A percentile compares a stretch with the other conserved stretches of the same genome.
Evolutionary conservation across 257 asterid genomes (phyloP).

Genomic region (Rauvolfia tetraphylla): DNA sequence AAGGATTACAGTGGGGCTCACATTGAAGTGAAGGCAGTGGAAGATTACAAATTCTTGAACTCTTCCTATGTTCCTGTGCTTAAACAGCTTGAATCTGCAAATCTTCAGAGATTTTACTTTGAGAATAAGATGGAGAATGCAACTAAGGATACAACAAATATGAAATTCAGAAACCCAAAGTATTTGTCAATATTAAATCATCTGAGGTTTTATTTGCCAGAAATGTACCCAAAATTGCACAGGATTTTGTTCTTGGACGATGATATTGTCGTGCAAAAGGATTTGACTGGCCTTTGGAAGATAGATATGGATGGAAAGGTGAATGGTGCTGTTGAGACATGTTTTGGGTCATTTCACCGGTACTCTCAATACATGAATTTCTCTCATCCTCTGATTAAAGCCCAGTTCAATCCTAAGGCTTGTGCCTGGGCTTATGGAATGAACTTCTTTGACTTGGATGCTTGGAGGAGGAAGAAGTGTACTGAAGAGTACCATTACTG

Average conservation of each 20-base stretch:
- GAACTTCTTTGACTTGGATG: conserved; percentile 44
- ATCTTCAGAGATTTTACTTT: conserved; percentile 38
- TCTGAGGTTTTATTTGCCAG: conserved; percentile 44
- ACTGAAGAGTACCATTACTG: conserved; percentile 48
- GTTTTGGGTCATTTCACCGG: conserved; percentile 40
- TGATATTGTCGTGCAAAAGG: conserved; percentile 41
- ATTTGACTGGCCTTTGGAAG: conserved; percentile 42
- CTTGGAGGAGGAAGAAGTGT: conserved; percentile 47
- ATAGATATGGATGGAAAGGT: conserved; percentile 48
- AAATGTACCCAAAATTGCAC: conserved; percentile 43
- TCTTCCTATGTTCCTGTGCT: conserved; percentile 45
- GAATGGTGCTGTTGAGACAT: conserved; percentile 46
- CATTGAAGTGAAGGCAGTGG: conserved; percentile 49
- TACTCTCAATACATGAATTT: conserved; percentile 42
- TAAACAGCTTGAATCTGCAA: conserved; percentile 39
- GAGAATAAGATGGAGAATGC: conserved; percentile 48
- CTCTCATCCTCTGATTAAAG: conserved; percentile 39
- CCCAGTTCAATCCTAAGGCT: conserved; percentile 36
- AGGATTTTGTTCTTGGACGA: conserved; percentile 44
- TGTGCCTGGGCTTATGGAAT: conserved; percentile 49
- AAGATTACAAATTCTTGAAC: conserved; percentile 40
- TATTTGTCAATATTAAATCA: conserved; percentile 38
- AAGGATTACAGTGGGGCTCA: conserved; percentile 39
- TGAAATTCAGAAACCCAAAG: conserved; percentile 45
- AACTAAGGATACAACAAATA: conserved; percentile 37